Evolutionary conservation across 148 eudicot species (phyloP), one percentile per base, ranked within the genome.

Genomic region (Chenopodium formosanum): DNA sequence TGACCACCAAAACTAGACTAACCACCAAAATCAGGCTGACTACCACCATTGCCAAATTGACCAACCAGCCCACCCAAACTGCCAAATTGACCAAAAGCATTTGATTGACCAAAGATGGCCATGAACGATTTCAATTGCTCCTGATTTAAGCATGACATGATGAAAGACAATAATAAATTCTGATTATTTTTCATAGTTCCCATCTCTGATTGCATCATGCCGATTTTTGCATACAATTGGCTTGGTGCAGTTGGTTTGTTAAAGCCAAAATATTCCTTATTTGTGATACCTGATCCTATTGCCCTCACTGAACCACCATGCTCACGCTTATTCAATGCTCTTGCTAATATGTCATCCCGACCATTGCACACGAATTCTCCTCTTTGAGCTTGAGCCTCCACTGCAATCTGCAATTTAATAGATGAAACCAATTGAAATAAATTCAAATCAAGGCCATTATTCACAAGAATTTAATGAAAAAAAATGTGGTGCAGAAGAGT

Each of bases 281-380:
- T 70, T 31, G 74, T 70, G 22, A 70, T 44, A 22, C 74, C 40
- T 34, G 74, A 70, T 70, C 74, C 74, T 9, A 70, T 50, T 9
- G 2, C 74, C 19, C 74, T 70, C 17, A 34, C 74, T 27, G n/a
- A 34, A 31, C 74, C 74, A 70, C 74, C 74, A 34, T 70, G 74
- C 46, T 70, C 74, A 9, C 7, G 40, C 17, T 34, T 70, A 11
- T 34, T 70, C 22, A 70, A 9, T 16, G 48, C 74, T 70, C 48
- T 34, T 20, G n/a, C 48, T 70, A 70, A 19, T 12, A 70, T 70
- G 14, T 70, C 74, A 34, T 34, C 3, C 31, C 74, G 40, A 6
- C 74, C 74, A 27, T 34, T 32, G 1, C 22, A 47, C 14, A 13
- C 47, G 11, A 70, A 34, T 37, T 70, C 74, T 14, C 74, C 74